Percentiles rank a stretch among this genome's conserved stretches.
phyloP scores from a whole-genome alignment of 1,284 basidiomycete species.

The Irpex sp. region DNA sequence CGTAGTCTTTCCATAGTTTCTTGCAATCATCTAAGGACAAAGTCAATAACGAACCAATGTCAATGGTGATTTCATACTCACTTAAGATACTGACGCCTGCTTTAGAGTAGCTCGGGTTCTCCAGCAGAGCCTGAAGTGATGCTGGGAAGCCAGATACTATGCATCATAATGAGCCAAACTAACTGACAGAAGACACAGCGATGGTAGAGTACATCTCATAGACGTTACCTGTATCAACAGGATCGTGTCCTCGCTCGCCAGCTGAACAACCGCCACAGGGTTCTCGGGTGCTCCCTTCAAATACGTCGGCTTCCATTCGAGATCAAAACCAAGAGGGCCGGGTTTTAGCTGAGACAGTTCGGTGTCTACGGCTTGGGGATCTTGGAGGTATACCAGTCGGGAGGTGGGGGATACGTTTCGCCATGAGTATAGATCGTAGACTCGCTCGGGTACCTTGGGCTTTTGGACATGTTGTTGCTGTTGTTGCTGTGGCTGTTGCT shows the following conservation, averaged over 20 bases:
- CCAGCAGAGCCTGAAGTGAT: conserved; percentile 44
- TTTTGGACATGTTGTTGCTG: neutral
- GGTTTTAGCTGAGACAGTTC: conserved; percentile 19
- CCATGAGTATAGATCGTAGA: conserved; percentile 23
- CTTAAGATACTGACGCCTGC: conserved; percentile 68
- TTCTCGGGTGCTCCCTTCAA: conserved; percentile 48
- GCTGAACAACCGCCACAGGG: conserved; percentile 63
- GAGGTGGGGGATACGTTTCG: conserved; percentile 17
- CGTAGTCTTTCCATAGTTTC: conserved; percentile 54
- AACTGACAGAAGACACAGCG: neutral
- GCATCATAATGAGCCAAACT: neutral
- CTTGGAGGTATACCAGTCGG: conserved; percentile 22
- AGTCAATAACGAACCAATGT: neutral
- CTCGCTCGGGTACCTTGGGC: conserved; percentile 7
- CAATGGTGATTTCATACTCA: conserved; percentile 22
- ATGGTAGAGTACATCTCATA: conserved; percentile 45
- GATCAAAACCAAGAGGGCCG: conserved; percentile 53
- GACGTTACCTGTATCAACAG: conserved; percentile 57
- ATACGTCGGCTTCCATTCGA: conserved; percentile 67
- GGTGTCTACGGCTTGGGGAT: conserved; percentile 16
- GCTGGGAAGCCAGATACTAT: conserved; percentile 45
- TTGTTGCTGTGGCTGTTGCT: neutral
- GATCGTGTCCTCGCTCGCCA: conserved; percentile 48
- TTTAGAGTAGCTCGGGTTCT: conserved; percentile 47
- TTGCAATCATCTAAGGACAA: conserved; percentile 48